Conservation (phyloP, 2,329 filamentous ascomycete species). For the Colletotrichum eleusines region DNA sequence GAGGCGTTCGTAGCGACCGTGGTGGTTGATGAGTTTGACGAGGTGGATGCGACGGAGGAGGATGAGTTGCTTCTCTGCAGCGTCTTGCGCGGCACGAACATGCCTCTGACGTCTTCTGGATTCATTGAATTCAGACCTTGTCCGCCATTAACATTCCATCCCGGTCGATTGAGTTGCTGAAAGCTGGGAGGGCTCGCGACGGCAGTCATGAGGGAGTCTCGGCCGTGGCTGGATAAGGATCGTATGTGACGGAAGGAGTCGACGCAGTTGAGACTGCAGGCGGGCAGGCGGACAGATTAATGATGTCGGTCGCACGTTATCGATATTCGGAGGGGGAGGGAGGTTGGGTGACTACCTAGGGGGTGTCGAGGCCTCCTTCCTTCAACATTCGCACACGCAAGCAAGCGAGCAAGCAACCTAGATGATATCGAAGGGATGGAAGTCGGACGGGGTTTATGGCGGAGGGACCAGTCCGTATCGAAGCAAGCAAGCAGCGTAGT, state of each 20-base stretch:
- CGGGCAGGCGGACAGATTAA: conserved; percentile 22
- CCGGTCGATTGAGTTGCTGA: conserved; percentile 71
- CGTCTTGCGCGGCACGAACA: conserved; percentile 91
- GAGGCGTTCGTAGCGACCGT: conserved; percentile 73
- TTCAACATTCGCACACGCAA: conserved; percentile 41
- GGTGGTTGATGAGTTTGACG: conserved; percentile 70
- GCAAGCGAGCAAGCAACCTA: conserved; percentile 11
- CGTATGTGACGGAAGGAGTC: conserved; percentile 17
- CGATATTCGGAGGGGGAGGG: conserved; percentile 1
- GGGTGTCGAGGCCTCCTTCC: conserved; percentile 19
- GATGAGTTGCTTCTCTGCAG: conserved; percentile 91
- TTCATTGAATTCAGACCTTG: conserved; percentile 75
- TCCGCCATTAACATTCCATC: conserved; percentile 73
- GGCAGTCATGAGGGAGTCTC: conserved; percentile 71
- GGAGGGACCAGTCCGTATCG: neutral
- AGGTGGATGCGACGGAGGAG: conserved; percentile 81
- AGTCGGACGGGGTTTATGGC: conserved; percentile 3
- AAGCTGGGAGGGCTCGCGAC: conserved; percentile 75
- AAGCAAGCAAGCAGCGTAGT: neutral
- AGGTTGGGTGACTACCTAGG: conserved; percentile 19
- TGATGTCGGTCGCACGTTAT: conserved; percentile 19
- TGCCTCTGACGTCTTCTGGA: conserved; percentile 85
- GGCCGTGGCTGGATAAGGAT: conserved; percentile 6
- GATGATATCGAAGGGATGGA: conserved; percentile 18
- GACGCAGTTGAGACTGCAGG: neutral